phyloP scores from a whole-genome alignment of 768 basidiomycete genomes.

The Kockovaella imperatae region DNA sequence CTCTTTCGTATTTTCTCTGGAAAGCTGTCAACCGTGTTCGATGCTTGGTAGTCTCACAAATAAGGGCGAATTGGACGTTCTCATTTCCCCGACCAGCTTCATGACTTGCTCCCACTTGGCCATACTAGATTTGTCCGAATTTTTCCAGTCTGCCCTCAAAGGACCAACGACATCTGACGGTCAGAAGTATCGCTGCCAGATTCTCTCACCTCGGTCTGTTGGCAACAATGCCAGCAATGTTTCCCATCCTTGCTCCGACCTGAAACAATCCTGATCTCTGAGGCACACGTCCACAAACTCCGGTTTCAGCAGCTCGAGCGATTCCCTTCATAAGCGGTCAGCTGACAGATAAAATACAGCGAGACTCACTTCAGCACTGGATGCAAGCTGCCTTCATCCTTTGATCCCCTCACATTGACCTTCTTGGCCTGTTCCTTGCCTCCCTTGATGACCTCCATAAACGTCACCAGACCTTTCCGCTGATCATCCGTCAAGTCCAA shows the following conservation, averaged over 20 bases:
- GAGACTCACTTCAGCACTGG: slow-evolving; percentile 62
- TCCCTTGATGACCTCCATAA: slow-evolving; percentile 72
- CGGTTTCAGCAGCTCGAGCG: slow-evolving; percentile 51
- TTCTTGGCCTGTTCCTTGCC: slow-evolving; percentile 74
- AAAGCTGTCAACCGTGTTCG: background rate
- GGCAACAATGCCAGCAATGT: slow-evolving; percentile 67
- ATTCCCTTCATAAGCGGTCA: slow-evolving; percentile 43
- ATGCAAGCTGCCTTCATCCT: slow-evolving; percentile 52
- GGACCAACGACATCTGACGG: slow-evolving; percentile 46
- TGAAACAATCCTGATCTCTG: slow-evolving; percentile 76
- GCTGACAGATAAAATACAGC: background rate
- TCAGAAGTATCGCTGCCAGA: background rate
- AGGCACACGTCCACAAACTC: slow-evolving; percentile 65
- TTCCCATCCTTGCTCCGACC: slow-evolving; percentile 61
- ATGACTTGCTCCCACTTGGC: background rate
- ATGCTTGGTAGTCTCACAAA: slow-evolving; percentile 10
- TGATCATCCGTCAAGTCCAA: slow-evolving; percentile 87
- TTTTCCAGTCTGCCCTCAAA: slow-evolving; percentile 58
- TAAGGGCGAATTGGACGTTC: slow-evolving; percentile 12
- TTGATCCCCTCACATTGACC: slow-evolving; percentile 59
- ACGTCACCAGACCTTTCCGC: slow-evolving; percentile 75
- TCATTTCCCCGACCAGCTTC: slow-evolving; percentile 5
- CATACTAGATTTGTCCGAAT: slow-evolving; percentile 44
- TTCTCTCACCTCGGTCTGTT: slow-evolving; percentile 48
- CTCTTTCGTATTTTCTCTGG: slow-evolving; percentile 45